These are phyloP conservation scores for Scedosporium dehoogii DNA, from an alignment of 2,329 filamentous ascomycete genomes.

Conservation along the genomic window DNA sequence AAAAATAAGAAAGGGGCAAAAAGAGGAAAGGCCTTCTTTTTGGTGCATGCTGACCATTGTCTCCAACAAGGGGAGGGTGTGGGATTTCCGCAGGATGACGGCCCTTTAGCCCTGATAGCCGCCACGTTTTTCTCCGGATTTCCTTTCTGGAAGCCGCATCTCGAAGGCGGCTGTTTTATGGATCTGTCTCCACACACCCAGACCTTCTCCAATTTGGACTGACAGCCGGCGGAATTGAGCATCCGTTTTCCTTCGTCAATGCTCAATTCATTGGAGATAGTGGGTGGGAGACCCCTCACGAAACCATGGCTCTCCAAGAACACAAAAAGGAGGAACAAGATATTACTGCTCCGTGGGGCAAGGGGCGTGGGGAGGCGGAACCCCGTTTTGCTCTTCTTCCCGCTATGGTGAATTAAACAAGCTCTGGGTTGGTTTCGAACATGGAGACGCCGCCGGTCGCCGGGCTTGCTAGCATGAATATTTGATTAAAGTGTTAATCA, in stretches of 20 bases:
- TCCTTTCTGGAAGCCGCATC: neutral
- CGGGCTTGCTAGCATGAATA: neutral
- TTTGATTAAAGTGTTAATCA: conserved; percentile 6
- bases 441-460: neutral
- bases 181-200: neutral
- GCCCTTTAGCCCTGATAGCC: neutral
- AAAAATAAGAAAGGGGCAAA: neutral
- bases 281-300: neutral
- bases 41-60: neutral
- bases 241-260: neutral
- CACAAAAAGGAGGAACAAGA: no score
- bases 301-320: neutral
- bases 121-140: neutral
- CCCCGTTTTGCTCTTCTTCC: neutral
- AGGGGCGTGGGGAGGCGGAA: neutral
- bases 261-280: neutral
- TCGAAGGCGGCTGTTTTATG: neutral
- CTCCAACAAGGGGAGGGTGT: neutral
- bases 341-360: neutral
- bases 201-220: neutral
- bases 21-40: neutral
- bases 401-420: neutral
- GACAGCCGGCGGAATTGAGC: conserved; percentile 1
- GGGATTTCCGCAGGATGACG: neutral
- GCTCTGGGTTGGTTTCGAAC: neutral